A percentile compares a stretch with the other conserved stretches of the same genome.
These are phyloP conservation scores for Piper betle DNA, from an alignment of 164 flowering plant species.

Conservation along the genomic window DNA sequence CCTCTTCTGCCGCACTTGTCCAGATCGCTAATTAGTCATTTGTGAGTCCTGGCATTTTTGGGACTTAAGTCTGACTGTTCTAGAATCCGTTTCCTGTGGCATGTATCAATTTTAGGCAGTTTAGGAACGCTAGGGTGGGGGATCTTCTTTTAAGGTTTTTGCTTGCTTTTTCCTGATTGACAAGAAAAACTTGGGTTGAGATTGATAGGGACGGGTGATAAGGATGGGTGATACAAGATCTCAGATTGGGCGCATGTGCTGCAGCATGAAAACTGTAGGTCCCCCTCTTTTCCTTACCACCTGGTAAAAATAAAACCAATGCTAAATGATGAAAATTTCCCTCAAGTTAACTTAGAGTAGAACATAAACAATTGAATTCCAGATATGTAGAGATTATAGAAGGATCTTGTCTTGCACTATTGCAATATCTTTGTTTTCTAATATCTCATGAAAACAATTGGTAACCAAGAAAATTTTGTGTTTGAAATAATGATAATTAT, in stretches of 20 bases:
- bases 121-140: not conserved
- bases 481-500: no score
- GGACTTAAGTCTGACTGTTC: not conserved
- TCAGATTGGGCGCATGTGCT: not conserved
- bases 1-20: constrained; percentile 81
- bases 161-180: constrained; percentile 11
- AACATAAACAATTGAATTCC: no score
- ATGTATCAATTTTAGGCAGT: not conserved
- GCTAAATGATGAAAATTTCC: not conserved
- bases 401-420: no score
- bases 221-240: constrained; percentile 38
- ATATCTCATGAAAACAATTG: no score
- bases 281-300: not conserved
- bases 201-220: constrained; percentile 42
- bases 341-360: no score
- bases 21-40: constrained; percentile 88
- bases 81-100: not conserved
- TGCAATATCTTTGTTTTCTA: no score
- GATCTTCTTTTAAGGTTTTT: not conserved
- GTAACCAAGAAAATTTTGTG: no score
- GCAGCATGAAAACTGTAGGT: constrained; percentile 1
- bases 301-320: not conserved
- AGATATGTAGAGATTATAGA: no score
- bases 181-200: constrained; percentile 27
- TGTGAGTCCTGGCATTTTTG: constrained; percentile 52